Base-by-base conservation (phyloP, 1,139 yeast species). In the Meyerozyma guilliermondii region DNA sequence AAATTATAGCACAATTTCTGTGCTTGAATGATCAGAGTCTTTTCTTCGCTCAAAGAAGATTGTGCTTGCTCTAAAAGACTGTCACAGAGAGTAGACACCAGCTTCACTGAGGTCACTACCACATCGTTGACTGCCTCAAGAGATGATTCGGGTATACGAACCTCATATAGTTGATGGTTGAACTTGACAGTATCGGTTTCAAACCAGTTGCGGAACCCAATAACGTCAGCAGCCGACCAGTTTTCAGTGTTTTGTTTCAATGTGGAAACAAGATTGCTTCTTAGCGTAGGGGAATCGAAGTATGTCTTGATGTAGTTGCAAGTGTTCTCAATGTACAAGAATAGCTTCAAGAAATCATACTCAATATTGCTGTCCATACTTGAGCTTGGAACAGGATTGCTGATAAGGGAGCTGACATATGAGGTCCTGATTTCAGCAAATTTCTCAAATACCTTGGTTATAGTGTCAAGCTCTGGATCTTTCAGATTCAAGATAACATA, bases 321-420 rank as follows among this genome's bases (percentile, higher is more conserved):
- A 0, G 76, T 68, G 39, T 62, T 63, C 50, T 71, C 75, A 36
- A 66, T 50, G 44, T 52, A 70, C 44, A 56, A 59, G 42, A 68
- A 57, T 5, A 68, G 47, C 24, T 51, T 54, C 36, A 54, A 57
- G 45, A 65, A 66, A 41, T 63, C 58, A 30, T 66, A 44, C 20
- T 55, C 46, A 31, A 41, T 28, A 2, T 38, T 17, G 13, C 20
- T 10, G 10, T 14, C 20, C 10, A 7, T 7, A 9, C 11, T 17
- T 18, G 11, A 17, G 10, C n/a, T 9, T 9, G 17, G 11, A 3
- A 20, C 13, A 11, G 20, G n/a, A 10, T 16, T 26, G 16, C 16
- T 11, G 7, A 11, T 11, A 11, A 23, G 38, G 17, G 29, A 1
- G 11, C 14, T 13, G 29, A 22, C 11, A 23, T 23, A 24, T 13